phyloP scores from a whole-genome alignment of 176 grass and related monocot genomes.

The Aegilops tauschii region DNA sequence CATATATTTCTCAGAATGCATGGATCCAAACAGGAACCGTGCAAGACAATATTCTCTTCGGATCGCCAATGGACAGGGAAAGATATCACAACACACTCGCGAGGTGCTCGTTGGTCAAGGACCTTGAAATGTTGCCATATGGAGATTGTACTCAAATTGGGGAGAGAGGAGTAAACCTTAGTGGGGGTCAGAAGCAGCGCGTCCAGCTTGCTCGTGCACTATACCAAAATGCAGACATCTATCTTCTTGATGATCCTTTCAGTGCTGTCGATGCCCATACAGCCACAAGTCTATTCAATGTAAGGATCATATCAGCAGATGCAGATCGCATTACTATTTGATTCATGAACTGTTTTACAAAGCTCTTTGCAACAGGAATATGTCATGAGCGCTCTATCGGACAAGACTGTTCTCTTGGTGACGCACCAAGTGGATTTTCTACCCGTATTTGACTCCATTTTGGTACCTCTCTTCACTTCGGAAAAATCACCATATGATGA shows the following conservation, averaged over 20 bases:
- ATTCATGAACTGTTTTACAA: not conserved
- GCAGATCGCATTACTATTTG: not conserved
- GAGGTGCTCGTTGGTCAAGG: slow-evolving; percentile 74
- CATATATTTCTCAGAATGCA: slow-evolving; percentile 93
- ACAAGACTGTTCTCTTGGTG: slow-evolving; percentile 85
- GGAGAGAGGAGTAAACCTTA: slow-evolving; percentile 93
- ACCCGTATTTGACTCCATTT: slow-evolving; percentile 69
- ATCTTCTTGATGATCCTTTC: slow-evolving; percentile 96
- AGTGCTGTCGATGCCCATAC: slow-evolving; percentile 98
- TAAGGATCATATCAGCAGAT: slow-evolving; percentile 25
- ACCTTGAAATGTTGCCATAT: slow-evolving; percentile 74
- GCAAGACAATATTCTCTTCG: slow-evolving; percentile 91
- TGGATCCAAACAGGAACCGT: slow-evolving; percentile 96
- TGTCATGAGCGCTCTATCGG: slow-evolving; percentile 76
- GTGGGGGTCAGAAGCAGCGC: slow-evolving; percentile 99
- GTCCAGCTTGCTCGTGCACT: slow-evolving; percentile 90
- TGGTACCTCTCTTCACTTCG: slow-evolving; percentile 32
- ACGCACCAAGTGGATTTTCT: slow-evolving; percentile 99
- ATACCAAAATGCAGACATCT: slow-evolving; percentile 85
- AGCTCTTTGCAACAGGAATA: slow-evolving; percentile 60
- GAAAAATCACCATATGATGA: not conserved
- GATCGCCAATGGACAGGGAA: slow-evolving; percentile 60
- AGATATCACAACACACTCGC: slow-evolving; percentile 69
- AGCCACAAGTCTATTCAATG: slow-evolving; percentile 86
- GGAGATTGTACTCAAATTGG: slow-evolving; percentile 86